Base-by-base conservation (phyloP, 2,329 filamentous ascomycete genomes). In the Hypoxylon sp. region DNA sequence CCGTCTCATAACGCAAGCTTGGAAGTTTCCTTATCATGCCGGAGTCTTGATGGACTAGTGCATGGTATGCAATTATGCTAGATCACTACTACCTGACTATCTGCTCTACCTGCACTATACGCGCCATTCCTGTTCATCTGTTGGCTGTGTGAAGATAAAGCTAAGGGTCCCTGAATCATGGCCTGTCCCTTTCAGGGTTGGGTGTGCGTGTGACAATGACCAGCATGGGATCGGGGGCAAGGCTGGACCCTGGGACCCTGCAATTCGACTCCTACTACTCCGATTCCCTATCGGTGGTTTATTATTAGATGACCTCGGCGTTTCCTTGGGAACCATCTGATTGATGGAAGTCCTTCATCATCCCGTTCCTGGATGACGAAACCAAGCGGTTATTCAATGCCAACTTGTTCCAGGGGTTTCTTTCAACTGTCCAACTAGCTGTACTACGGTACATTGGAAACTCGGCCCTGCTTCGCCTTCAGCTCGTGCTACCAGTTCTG, bases 171-270 rank as follows among this genome's bases (percentile, higher is more conserved):
- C 23, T 32, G 29, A 41, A 56, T 55, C 51, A 48, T 55, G 43
- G 46, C 47, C 53, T 29, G 52, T 37, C 21, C 29, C 19, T 60
- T 39, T 54, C 56, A 30, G 56, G 54, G 47, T 61, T 54, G 30
- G 32, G 45, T 65, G 62, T 29, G 62, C 65, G 62, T 65, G 65
- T 68, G 65, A 68, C 58, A 51, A 65, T 56, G 58, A 61, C 65
- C 43, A 34, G 55, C 52, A 53, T 58, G 59, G 41, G 21, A 23
- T n/a, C n/a, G n/a, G 21, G 45, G 52, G 45, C 48, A 52, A 21
- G 46, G 37, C 55, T 60, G 37, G 45, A 37, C 56, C 43, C 37
- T 43, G n/a, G n/a, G n/a, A n/a, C n/a, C n/a, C n/a, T n/a, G n/a
- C n/a, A n/a, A n/a, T n/a, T n/a, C n/a, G n/a, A n/a, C n/a, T n/a